Conservation (phyloP, 768 basidiomycete genomes). For the Crassisporium funariophilum region DNA sequence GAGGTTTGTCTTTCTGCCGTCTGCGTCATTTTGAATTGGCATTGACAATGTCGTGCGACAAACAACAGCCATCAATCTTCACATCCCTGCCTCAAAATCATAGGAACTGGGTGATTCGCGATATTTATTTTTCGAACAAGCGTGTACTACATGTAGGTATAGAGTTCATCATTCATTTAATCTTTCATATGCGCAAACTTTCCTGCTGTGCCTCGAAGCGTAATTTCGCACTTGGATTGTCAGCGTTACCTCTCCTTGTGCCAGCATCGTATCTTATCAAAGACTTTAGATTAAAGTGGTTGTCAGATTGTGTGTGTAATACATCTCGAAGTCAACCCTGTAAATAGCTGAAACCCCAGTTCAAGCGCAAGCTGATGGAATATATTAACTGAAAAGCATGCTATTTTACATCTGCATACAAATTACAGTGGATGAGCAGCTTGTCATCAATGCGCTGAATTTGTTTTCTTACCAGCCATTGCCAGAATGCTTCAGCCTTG, state of each 20-base stretch:
- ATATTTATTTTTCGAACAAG: constrained; percentile 12
- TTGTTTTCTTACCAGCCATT: constrained; percentile 72
- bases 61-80: constrained; percentile 77
- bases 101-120: constrained; percentile 32
- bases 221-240: no score
- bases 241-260: no score
- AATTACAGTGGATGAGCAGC: not conserved
- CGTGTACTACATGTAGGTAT: constrained; percentile 3
- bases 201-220: no score
- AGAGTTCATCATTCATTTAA: constrained; percentile 2
- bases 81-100: constrained; percentile 81
- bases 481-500: constrained; percentile 71
- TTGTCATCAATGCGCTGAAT: not conserved
- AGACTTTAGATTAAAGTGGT: not conserved
- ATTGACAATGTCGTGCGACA: constrained; percentile 5
- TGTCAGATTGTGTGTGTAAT: not conserved
- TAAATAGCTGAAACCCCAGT: not conserved
- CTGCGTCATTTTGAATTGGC: not conserved
- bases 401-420: not conserved
- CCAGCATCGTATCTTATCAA: no score
- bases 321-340: not conserved
- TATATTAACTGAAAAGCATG: not conserved
- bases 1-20: constrained; percentile 52
- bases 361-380: not conserved
- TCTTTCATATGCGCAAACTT: constrained; percentile 1